Conservation (phyloP, 768 basidiomycete species). For the Nevesoporus exiguus region DNA sequence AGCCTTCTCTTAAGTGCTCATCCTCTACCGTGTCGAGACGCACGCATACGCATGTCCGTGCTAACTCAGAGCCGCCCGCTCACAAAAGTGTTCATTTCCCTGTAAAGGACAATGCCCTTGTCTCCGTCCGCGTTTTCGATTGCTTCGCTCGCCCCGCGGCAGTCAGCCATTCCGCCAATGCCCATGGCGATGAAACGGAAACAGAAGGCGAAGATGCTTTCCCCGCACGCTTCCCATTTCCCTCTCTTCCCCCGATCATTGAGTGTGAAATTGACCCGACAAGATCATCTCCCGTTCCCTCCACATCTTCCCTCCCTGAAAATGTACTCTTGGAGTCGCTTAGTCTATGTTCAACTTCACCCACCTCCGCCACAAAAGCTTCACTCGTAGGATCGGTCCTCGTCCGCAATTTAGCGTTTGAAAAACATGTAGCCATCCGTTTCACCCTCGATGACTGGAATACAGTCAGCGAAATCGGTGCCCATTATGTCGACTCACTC, state of each 20-base stretch:
- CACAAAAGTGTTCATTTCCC: slow-evolving; percentile 92
- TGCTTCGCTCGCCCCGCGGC: slow-evolving; percentile 68
- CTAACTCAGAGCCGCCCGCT: slow-evolving; percentile 61
- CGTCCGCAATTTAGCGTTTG: slow-evolving; percentile 82
- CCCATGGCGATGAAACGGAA: slow-evolving; percentile 41
- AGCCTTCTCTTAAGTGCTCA: slow-evolving; percentile 71
- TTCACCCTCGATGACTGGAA: slow-evolving; percentile 96
- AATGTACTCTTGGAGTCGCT: slow-evolving; percentile 40
- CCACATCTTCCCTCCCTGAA: slow-evolving; percentile 4
- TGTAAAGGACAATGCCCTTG: slow-evolving; percentile 54
- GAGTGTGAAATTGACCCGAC: slow-evolving; percentile 23
- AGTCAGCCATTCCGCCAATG: slow-evolving; percentile 31
- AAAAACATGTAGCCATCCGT: slow-evolving; percentile 79
- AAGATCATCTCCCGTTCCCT: slow-evolving; percentile 14
- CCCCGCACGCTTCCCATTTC: slow-evolving; percentile 22
- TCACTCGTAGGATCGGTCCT: slow-evolving; percentile 71
- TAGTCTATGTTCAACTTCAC: slow-evolving; percentile 21
- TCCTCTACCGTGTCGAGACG: slow-evolving; percentile 10
- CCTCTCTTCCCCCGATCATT: slow-evolving; percentile 15
- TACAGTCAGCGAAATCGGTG: slow-evolving; percentile 82
- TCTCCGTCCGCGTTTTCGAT: slow-evolving; percentile 58
- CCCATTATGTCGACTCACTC: slow-evolving; percentile 45
- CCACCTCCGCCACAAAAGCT: slow-evolving; percentile 13
- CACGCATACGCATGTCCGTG: slow-evolving; percentile 25
- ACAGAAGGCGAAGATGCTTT: slow-evolving; percentile 36